Evolutionary conservation across 164 flowering plant species (phyloP).

Genomic region (Santalum album): DNA sequence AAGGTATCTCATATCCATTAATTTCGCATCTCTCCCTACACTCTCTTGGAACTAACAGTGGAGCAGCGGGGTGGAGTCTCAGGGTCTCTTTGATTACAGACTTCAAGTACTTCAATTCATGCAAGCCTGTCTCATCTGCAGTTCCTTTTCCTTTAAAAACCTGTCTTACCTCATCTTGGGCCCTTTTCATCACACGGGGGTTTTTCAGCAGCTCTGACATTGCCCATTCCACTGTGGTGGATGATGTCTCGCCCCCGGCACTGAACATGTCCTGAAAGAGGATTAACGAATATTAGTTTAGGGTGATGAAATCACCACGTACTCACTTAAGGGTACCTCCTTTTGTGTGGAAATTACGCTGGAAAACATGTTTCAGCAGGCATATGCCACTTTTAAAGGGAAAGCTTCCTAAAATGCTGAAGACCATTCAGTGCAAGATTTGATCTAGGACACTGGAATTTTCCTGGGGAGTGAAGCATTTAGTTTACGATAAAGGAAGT

Average conservation of each 20-base stretch:
- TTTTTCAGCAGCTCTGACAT: slow-evolving; percentile 16
- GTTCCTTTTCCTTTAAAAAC: slow-evolving; percentile 2
- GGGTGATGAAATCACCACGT: no score
- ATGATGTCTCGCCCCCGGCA: slow-evolving; percentile 25
- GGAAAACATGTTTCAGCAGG: no score
- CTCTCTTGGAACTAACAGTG: slow-evolving; percentile 11
- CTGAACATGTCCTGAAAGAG: slow-evolving; percentile 14
- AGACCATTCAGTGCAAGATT: no score
- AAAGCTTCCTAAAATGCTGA: no score
- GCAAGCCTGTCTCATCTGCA: slow-evolving; percentile 4
- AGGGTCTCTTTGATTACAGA: slow-evolving; percentile 11
- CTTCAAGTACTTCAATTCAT: slow-evolving; percentile 9
- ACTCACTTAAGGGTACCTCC: neutral
- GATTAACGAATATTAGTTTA: no score
- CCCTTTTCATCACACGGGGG: slow-evolving; percentile 1
- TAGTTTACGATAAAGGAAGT: no score
- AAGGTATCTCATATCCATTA: slow-evolving; percentile 5
- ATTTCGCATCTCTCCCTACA: slow-evolving; percentile 11
- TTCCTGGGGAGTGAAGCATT: no score
- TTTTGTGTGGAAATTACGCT: neutral
- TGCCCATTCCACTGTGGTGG: slow-evolving; percentile 22
- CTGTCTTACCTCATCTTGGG: slow-evolving; percentile 1
- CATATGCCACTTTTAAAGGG: no score
- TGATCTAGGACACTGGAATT: no score
- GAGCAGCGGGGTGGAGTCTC: slow-evolving; percentile 12